Evolutionary conservation across 148 eudicot genomes (phyloP).

Genomic region (Arbutus unedo): DNA sequence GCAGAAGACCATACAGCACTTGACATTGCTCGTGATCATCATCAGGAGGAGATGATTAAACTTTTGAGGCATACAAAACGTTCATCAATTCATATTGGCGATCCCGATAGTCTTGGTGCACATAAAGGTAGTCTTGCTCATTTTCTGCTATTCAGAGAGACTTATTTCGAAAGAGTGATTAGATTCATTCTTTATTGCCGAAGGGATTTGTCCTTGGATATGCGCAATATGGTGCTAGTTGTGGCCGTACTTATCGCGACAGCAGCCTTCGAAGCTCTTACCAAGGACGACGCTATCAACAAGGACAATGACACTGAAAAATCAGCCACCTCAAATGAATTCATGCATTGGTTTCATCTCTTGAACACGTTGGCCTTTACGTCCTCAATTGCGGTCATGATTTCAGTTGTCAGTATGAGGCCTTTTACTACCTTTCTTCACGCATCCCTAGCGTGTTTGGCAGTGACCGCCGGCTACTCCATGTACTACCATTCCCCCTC

Average conservation of each 20-base stretch:
- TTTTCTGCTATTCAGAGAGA: not conserved
- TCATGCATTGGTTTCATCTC: not conserved
- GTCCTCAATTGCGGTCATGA: not conserved
- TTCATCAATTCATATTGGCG: too few relatives aligned
- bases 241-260: not conserved
- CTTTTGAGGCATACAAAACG: not conserved
- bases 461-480: not conserved
- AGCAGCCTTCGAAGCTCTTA: not conserved
- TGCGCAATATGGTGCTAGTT: slow-evolving; percentile 9
- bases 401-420: not conserved
- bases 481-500: not conserved
- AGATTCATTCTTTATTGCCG: not conserved
- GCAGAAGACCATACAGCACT: not conserved
- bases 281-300: too few relatives aligned
- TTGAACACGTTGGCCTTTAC: not conserved
- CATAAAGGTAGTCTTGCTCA: not conserved
- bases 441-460: not conserved
- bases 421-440: not conserved
- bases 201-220: not conserved
- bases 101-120: too few relatives aligned
- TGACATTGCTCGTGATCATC: not conserved
- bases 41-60: not conserved
- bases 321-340: accelerated
- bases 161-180: not conserved
- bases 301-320: too few relatives aligned